A percentile compares a stretch with the other conserved stretches of the same genome.
phyloP scores from a whole-genome alignment of 345 rosid species.

The Sonneratia alba region DNA sequence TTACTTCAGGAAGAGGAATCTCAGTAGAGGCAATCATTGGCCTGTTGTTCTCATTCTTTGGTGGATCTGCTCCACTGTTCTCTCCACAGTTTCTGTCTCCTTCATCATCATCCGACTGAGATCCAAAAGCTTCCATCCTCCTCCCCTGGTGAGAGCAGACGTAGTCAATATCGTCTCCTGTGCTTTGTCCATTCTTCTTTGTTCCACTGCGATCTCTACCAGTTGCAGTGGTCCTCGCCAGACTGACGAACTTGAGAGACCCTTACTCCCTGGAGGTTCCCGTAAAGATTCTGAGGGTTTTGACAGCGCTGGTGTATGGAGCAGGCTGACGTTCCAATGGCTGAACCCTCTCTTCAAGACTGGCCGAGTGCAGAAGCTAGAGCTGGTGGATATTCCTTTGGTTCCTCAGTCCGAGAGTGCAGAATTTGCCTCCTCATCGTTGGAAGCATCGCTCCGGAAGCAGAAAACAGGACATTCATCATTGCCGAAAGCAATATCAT shows the following conservation, averaged over 20 bases:
- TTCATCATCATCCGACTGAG: conserved; percentile 5
- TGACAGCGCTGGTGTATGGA: conserved; percentile 34
- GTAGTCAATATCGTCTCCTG: too few species aligned
- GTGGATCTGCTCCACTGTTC: conserved; percentile 35
- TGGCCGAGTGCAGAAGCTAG: conserved; percentile 38
- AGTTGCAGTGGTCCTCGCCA: neutral
- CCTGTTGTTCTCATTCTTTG: conserved; percentile 40
- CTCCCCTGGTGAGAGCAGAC: conserved; percentile 18
- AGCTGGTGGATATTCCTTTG: conserved; percentile 35
- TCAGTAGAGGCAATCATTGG: conserved; percentile 19
- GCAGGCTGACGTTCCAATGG: conserved; percentile 43
- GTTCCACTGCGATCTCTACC: conserved; percentile 13
- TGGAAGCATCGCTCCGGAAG: conserved; percentile 39
- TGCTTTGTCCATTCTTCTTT: conserved; percentile 3
- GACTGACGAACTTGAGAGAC: conserved; percentile 21
- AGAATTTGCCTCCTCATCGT: conserved; percentile 29
- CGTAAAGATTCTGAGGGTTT: conserved; percentile 13
- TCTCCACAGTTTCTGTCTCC: conserved; percentile 17
- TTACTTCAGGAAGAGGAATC: conserved; percentile 7
- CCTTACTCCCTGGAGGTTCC: conserved; percentile 24
- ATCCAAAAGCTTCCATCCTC: conserved; percentile 13
- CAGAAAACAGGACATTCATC: conserved; percentile 23
- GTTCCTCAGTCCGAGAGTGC: conserved; percentile 56
- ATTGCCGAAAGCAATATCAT: conserved; percentile 26
- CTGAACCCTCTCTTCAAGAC: conserved; percentile 39